A percentile compares a stretch with the other conserved stretches of the same genome.
phyloP scores from a whole-genome alignment of 2,329 filamentous ascomycete species.

The Aschersonia sp. region DNA sequence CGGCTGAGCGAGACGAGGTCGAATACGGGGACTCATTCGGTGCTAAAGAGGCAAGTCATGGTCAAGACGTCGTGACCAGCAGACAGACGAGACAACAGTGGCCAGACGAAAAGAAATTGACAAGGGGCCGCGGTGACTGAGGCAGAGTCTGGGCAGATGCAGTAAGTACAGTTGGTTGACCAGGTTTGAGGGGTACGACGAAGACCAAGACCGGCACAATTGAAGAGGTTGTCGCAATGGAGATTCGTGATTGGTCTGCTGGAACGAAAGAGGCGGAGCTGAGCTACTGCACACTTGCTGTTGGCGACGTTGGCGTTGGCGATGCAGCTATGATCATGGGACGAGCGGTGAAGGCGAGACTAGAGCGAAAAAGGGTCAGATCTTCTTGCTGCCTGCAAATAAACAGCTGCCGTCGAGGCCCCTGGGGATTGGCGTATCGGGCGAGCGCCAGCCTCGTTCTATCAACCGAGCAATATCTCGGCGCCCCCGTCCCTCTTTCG shows the following conservation, averaged over 20 bases:
- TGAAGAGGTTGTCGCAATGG: constrained; percentile 1
- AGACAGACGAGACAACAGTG: not conserved
- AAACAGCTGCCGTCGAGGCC: too few species aligned
- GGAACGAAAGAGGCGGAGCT: constrained; percentile 1
- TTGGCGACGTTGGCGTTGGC: not conserved
- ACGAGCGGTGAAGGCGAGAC: not conserved
- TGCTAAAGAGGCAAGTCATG: constrained; percentile 11
- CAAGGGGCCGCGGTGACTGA: not conserved
- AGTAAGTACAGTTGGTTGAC: too few species aligned
- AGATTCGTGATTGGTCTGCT: constrained; percentile 5
- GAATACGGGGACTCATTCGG: constrained; percentile 1
- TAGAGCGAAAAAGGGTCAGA: too few species aligned
- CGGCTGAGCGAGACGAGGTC: not conserved
- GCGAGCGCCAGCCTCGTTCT: too few species aligned
- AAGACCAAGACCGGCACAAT: not conserved
- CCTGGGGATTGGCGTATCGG: too few species aligned
- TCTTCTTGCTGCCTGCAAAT: too few species aligned
- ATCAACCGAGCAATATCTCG: too few species aligned
- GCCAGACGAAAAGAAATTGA: not conserved
- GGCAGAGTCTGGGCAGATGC: not conserved
- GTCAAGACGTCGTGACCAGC: constrained; percentile 13
- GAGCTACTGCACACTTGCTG: not conserved
- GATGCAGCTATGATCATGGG: not conserved
- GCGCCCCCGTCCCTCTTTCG: too few species aligned
- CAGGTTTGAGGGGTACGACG: not conserved